Percentiles rank a stretch among this genome's conserved stretches.
These are phyloP conservation scores for Scutellaria galericulata DNA, from an alignment of 257 asterid species.

Conservation along the genomic window DNA sequence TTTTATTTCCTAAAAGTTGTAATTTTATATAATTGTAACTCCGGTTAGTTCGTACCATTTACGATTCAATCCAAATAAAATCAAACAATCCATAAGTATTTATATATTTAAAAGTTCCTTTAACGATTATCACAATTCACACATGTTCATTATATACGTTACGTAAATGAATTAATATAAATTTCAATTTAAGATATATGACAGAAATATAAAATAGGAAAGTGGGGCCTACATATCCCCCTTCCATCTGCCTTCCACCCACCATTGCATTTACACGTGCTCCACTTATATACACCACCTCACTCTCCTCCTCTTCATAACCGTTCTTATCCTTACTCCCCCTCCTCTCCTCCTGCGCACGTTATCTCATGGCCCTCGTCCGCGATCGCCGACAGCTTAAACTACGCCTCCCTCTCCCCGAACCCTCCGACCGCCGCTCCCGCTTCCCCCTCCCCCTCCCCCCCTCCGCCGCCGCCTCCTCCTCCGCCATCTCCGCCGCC, in stretches of 20 bases:
- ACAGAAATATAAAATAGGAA: no score
- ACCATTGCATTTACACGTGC: conserved; percentile 51
- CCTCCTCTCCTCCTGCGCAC: neutral
- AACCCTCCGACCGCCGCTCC: conserved; percentile 70
- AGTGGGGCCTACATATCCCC: conserved; percentile 3
- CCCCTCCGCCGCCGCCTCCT: conserved; percentile 33
- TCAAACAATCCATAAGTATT: no score
- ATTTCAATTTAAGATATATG: no score
- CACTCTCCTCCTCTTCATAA: neutral
- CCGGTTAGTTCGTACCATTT: no score
- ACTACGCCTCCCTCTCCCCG: conserved; percentile 80
- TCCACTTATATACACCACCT: conserved; percentile 34
- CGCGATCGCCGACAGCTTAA: conserved; percentile 83
- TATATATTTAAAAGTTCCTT: no score
- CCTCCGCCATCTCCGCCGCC: conserved; percentile 43
- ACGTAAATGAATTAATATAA: no score
- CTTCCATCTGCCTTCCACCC: conserved; percentile 40
- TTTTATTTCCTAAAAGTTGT: no score
- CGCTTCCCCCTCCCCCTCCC: conserved; percentile 71
- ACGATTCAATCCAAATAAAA: no score
- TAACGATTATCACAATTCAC: no score
- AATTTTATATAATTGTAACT: no score
- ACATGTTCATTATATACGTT: no score
- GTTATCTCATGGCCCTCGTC: conserved; percentile 62
- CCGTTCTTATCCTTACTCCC: conserved; percentile 32